Evolutionary conservation across 352 stramenopile species (phyloP).

Genomic region (Discostella stelligera): DNA sequence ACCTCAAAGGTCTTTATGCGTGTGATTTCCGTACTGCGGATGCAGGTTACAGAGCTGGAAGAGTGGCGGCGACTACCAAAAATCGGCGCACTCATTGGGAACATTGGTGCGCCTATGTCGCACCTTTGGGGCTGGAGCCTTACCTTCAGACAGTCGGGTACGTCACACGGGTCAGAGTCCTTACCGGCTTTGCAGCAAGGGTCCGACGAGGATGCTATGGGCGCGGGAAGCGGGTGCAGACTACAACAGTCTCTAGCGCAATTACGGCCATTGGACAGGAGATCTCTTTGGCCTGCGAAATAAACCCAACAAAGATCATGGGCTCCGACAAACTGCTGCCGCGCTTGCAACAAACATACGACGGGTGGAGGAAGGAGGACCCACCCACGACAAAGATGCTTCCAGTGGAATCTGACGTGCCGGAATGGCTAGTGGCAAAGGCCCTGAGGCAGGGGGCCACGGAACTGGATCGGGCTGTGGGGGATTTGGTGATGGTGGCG

Average conservation of each 20-base stretch:
- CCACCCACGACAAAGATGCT: not conserved
- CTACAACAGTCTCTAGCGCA: conserved; percentile 11
- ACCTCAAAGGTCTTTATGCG: conserved; percentile 20
- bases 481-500: not conserved
- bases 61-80: conserved; percentile 15
- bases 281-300: conserved; percentile 21
- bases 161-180: not conserved
- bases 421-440: not conserved
- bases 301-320: conserved; percentile 19
- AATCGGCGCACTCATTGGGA: no score
- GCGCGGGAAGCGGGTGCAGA: not conserved
- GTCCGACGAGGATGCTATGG: conserved; percentile 16
- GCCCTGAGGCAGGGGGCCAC: not conserved
- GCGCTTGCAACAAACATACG: not conserved
- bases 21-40: conserved; percentile 41
- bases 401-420: not conserved
- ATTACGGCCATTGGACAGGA: conserved; percentile 32
- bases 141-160: conserved; percentile 12
- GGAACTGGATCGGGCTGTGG: not conserved
- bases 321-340: not conserved
- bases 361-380: conserved; percentile 6
- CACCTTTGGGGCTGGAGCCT: conserved; percentile 36
- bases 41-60: conserved; percentile 22
- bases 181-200: conserved; percentile 25
- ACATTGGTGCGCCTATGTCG: conserved; percentile 23